A percentile compares a stretch with the other conserved stretches of the same genome.
These are phyloP conservation scores for Pezicula neosporulosa DNA, from an alignment of 2,329 filamentous ascomycete genomes.

Conservation along the genomic window DNA sequence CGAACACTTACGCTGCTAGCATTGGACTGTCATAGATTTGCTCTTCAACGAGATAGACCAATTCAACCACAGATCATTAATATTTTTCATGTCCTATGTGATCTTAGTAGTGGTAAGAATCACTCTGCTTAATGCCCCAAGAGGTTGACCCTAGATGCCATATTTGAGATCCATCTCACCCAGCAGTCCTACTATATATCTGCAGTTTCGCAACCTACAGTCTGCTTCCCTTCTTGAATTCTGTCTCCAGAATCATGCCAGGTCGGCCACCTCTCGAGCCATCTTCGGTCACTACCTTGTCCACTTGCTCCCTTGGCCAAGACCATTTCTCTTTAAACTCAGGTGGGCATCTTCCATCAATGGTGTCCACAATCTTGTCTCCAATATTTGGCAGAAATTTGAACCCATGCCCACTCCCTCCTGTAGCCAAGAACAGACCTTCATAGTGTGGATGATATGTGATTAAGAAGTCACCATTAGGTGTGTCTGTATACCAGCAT, in stretches of 20 bases:
- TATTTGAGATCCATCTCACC: too few relatives aligned
- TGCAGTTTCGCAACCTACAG: not conserved
- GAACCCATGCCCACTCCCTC: conserved; percentile 45
- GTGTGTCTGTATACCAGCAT: conserved; percentile 66
- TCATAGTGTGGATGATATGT: conserved; percentile 47
- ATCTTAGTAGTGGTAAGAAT: too few relatives aligned
- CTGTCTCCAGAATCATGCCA: conserved; percentile 21
- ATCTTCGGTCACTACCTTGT: conserved; percentile 25
- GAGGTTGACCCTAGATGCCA: too few relatives aligned
- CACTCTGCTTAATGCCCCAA: too few relatives aligned
- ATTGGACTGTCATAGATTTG: conserved; percentile 11
- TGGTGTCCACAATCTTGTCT: conserved; percentile 36
- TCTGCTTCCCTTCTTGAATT: conserved; percentile 18
- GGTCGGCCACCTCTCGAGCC: conserved; percentile 23
- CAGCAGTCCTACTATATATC: not conserved
- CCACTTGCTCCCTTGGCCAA: conserved; percentile 37
- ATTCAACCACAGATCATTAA: conserved; percentile 14
- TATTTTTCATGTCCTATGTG: not conserved
- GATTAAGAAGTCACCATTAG: conserved; percentile 59
- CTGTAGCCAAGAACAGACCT: conserved; percentile 45
- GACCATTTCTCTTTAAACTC: conserved; percentile 50
- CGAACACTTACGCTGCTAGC: conserved; percentile 5
- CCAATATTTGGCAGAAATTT: conserved; percentile 48
- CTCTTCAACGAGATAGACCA: conserved; percentile 13
- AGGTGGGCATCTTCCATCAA: conserved; percentile 31